Evolutionary conservation across 2,329 filamentous ascomycete genomes (phyloP).

Genomic region (Cordyceps farinosa): DNA sequence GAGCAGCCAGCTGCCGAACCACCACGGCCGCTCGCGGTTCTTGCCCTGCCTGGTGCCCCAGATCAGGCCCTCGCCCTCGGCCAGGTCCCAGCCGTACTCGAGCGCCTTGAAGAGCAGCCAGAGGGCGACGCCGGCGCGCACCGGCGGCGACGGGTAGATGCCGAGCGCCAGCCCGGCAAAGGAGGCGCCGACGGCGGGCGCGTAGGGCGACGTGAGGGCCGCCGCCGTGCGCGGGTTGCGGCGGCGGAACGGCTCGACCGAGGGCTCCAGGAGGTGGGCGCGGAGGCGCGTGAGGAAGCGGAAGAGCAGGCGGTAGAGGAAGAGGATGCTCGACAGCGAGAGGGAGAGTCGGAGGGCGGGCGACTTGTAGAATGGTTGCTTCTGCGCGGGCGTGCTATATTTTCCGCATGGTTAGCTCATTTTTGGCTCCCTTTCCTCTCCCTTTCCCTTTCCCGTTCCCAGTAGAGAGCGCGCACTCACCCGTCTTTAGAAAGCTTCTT

Average conservation of each 20-base stretch:
- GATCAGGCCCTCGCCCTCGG: conserved; percentile 69
- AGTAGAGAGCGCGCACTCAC: conserved; percentile 33
- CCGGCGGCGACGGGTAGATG: conserved; percentile 60
- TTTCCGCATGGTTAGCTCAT: background rate
- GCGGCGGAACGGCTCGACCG: conserved; percentile 73
- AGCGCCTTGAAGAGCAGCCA: conserved; percentile 76
- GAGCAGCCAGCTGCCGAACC: conserved; percentile 81
- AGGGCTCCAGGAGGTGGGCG: conserved; percentile 71
- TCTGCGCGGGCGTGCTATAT: conserved; percentile 33
- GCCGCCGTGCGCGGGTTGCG: conserved; percentile 75
- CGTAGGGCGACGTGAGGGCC: conserved; percentile 75
- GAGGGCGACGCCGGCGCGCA: conserved; percentile 77
- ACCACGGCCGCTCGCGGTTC: conserved; percentile 67
- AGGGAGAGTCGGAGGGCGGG: conserved; percentile 73
- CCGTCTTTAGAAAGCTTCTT: conserved; percentile 45
- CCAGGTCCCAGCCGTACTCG: conserved; percentile 81
- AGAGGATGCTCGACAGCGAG: conserved; percentile 78
- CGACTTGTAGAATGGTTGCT: conserved; percentile 58
- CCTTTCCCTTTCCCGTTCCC: too few relatives aligned
- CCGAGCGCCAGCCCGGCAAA: conserved; percentile 80
- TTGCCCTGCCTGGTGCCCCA: conserved; percentile 52
- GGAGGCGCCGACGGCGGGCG: conserved; percentile 86
- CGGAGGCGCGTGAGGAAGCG: conserved; percentile 83
- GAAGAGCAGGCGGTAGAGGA: conserved; percentile 84
- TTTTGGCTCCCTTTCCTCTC: background rate